phyloP scores from a whole-genome alignment of 768 basidiomycete species.

The Chlorophyllum brunneum region DNA sequence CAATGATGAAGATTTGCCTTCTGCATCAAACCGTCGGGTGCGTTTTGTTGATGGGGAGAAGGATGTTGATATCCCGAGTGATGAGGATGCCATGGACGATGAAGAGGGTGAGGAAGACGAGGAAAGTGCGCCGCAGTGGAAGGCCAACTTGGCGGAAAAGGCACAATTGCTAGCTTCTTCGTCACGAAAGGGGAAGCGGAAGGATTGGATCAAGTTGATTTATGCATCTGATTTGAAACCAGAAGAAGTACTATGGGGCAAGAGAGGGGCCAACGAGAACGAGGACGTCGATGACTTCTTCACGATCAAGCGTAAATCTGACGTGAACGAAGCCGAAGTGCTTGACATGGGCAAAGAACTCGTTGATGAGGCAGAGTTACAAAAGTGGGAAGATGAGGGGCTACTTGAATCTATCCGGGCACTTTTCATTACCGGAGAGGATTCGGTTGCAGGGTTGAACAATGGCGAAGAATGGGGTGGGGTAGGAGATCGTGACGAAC shows the following conservation, averaged over 20 bases:
- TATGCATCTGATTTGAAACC: slow-evolving; percentile 71
- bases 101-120: slow-evolving; percentile 35
- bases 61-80: slow-evolving; percentile 42
- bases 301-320: slow-evolving; percentile 42
- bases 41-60: slow-evolving; percentile 47
- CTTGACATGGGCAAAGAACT: slow-evolving; percentile 70
- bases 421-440: slow-evolving; percentile 84
- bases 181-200: slow-evolving; percentile 37
- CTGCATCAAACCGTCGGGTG: slow-evolving; percentile 24
- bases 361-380: slow-evolving; percentile 46
- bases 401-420: slow-evolving; percentile 82
- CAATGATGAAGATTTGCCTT: slow-evolving; percentile 31
- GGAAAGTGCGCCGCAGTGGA: slow-evolving; percentile 77
- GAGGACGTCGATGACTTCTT: slow-evolving; percentile 60
- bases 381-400: slow-evolving; percentile 81
- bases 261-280: slow-evolving; percentile 21
- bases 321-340: slow-evolving; percentile 40
- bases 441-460: slow-evolving; percentile 30
- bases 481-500: slow-evolving; percentile 35
- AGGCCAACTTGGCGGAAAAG: slow-evolving; percentile 51
- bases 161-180: slow-evolving; percentile 40
- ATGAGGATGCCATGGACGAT: slow-evolving; percentile 44
- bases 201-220: slow-evolving; percentile 84
- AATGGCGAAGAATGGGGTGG: slow-evolving; percentile 38
- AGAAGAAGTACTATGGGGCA: slow-evolving; percentile 54